These are phyloP conservation scores for Fusarium piperis DNA, from an alignment of 2,329 filamentous ascomycete genomes.

Conservation along the genomic window DNA sequence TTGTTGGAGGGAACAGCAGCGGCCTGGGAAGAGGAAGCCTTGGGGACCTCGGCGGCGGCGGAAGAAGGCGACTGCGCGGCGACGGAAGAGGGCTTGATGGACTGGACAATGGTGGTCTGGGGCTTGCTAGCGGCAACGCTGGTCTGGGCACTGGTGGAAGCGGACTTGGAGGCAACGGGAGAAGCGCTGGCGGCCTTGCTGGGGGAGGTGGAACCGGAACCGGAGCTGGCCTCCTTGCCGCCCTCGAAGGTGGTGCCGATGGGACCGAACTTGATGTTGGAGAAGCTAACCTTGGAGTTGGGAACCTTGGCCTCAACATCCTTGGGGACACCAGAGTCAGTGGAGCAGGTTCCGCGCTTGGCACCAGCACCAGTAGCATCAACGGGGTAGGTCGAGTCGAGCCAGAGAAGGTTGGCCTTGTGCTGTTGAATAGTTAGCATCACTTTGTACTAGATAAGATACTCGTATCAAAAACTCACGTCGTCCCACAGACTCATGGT, in stretches of 20 bases:
- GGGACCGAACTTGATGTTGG: conserved; percentile 66
- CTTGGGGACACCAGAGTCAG: conserved; percentile 60
- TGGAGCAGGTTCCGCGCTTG: conserved; percentile 63
- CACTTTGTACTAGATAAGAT: not conserved
- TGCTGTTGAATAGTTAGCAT: conserved; percentile 48
- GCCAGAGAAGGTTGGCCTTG: conserved; percentile 75
- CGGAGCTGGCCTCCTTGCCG: conserved; percentile 7
- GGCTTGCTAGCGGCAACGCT: conserved; percentile 2
- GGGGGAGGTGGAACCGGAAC: not conserved
- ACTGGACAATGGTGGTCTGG: conserved; percentile 5
- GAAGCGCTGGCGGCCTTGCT: not conserved
- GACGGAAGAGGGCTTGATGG: conserved; percentile 5
- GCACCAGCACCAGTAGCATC: conserved; percentile 56
- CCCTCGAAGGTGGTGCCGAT: conserved; percentile 61
- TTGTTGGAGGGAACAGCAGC: conserved; percentile 4
- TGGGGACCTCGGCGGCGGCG: not conserved
- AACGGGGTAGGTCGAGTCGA: conserved; percentile 72
- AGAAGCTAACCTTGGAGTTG: conserved; percentile 62
- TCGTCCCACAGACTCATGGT: conserved; percentile 69
- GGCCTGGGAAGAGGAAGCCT: not conserved
- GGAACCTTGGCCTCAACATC: conserved; percentile 58
- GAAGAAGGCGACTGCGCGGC: not conserved
- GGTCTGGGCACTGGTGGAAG: not conserved
- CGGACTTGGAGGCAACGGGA: conserved; percentile 9
- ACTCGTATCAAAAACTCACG: conserved; percentile 35